phyloP scores from a whole-genome alignment of 1,139 yeast genomes.

The Meyerozyma smithsonii region DNA sequence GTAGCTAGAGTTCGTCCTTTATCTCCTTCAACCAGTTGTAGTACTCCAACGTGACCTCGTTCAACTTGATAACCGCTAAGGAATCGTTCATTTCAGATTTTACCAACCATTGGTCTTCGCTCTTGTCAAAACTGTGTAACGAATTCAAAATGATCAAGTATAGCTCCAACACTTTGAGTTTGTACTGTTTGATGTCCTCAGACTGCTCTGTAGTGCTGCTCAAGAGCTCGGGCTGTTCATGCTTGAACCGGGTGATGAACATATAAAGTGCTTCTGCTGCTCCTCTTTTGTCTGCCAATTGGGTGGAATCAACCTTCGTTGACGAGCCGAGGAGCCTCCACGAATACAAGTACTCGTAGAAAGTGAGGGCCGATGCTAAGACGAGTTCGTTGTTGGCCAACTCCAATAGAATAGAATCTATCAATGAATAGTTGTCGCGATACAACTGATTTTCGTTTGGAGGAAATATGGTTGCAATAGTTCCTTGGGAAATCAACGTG shows the following conservation, averaged over 20 bases:
- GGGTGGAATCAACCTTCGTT: neutral
- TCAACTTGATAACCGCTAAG: slow-evolving; percentile 25
- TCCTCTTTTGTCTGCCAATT: slow-evolving; percentile 40
- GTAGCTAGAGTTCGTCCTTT: slow-evolving; percentile 10
- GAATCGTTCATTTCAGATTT: slow-evolving; percentile 17
- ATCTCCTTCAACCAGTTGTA: slow-evolving; percentile 32
- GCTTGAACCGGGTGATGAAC: slow-evolving; percentile 41
- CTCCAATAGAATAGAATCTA: slow-evolving; percentile 37
- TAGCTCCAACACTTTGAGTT: slow-evolving; percentile 36
- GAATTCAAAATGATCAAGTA: slow-evolving; percentile 48
- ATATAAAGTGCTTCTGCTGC: slow-evolving; percentile 54
- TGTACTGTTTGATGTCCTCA: slow-evolving; percentile 29
- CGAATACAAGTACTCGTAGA: slow-evolving; percentile 50
- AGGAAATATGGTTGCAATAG: slow-evolving; percentile 21
- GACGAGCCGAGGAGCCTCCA: slow-evolving; percentile 36
- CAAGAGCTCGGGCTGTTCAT: slow-evolving; percentile 10
- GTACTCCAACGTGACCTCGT: slow-evolving; percentile 29
- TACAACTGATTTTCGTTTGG: slow-evolving; percentile 19
- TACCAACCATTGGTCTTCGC: slow-evolving; percentile 56
- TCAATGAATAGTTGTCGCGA: slow-evolving; percentile 22
- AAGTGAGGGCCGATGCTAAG: slow-evolving; percentile 36
- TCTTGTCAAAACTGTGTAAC: slow-evolving; percentile 38
- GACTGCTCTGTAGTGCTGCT: slow-evolving; percentile 4
- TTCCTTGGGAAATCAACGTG: slow-evolving; percentile 9
- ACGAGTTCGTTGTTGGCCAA: slow-evolving; percentile 33